A percentile compares a stretch with the other conserved stretches of the same genome.
These are phyloP conservation scores for Termitomyces sp. DNA, from an alignment of 768 basidiomycete genomes.

Conservation along the genomic window DNA sequence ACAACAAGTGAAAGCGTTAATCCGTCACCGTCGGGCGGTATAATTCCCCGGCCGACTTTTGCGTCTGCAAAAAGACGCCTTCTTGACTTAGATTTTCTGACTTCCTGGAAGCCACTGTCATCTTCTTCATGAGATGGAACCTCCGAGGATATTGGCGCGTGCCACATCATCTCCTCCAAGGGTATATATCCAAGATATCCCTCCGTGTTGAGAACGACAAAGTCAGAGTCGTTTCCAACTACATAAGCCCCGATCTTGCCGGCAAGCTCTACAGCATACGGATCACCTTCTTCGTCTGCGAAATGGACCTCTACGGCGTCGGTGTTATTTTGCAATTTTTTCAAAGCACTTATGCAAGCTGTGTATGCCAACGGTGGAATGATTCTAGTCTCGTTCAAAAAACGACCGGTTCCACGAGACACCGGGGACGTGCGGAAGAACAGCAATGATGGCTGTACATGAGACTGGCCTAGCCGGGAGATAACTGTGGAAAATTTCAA, in stretches of 20 bases:
- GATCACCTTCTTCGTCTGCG: conserved; percentile 80
- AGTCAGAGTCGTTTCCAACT: conserved; percentile 78
- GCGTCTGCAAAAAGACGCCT: conserved; percentile 28
- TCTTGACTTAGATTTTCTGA: conserved; percentile 46
- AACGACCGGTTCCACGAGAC: conserved; percentile 60
- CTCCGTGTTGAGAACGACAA: conserved; percentile 68
- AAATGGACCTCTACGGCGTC: conserved; percentile 51
- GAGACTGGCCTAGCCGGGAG: conserved; percentile 50
- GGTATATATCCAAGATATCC: conserved; percentile 78
- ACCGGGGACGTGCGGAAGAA: conserved; percentile 76
- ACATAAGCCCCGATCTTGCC: conserved; percentile 70
- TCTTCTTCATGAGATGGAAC: conserved; percentile 31
- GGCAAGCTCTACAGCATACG: conserved; percentile 80
- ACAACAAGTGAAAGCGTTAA: conserved; percentile 48
- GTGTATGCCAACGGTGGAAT: conserved; percentile 63
- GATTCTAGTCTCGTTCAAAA: conserved; percentile 68
- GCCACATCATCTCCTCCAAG: conserved; percentile 73
- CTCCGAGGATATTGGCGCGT: conserved; percentile 22
- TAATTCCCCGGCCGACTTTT: conserved; percentile 30
- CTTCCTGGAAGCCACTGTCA: conserved; percentile 50
- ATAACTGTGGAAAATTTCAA: conserved; percentile 68
- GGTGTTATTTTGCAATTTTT: conserved; percentile 26
- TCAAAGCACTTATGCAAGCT: conserved; percentile 53
- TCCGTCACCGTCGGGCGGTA: conserved; percentile 47
- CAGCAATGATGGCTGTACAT: conserved; percentile 56